Percentiles rank a stretch among this genome's conserved stretches.
Conservation (phyloP, 805 yeast species). For the Ogataea naganishii region DNA sequence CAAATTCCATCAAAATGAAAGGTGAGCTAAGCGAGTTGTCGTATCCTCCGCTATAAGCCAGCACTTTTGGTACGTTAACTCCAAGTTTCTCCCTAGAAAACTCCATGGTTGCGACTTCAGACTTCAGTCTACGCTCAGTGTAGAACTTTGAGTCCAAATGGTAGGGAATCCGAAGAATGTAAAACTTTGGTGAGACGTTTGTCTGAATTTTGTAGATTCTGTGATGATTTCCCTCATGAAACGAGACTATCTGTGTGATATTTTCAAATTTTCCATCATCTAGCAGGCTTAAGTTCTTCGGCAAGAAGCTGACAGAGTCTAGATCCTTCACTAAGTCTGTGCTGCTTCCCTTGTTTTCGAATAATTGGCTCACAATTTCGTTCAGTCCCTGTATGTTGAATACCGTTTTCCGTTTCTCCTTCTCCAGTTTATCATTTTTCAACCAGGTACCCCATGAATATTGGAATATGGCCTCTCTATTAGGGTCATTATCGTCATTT, state of each 20-base stretch:
- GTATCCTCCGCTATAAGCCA: constrained; percentile 53
- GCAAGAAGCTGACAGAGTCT: constrained; percentile 12
- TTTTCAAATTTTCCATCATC: constrained; percentile 13
- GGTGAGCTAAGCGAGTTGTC: constrained; percentile 64
- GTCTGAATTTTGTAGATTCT: constrained; percentile 71
- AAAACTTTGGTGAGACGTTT: constrained; percentile 35
- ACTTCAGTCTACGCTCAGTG: constrained; percentile 59
- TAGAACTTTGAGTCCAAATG: constrained; percentile 58
- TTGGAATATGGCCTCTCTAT: constrained; percentile 66
- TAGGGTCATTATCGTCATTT: constrained; percentile 55
- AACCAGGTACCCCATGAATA: constrained; percentile 97
- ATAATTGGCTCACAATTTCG: constrained; percentile 37
- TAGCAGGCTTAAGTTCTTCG: constrained; percentile 13
- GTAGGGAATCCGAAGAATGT: constrained; percentile 82
- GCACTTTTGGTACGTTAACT: constrained; percentile 64
- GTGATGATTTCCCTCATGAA: constrained; percentile 93
- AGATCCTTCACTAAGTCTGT: constrained; percentile 16
- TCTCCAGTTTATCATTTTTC: constrained; percentile 65
- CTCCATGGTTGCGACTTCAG: constrained; percentile 93
- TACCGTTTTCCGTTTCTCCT: constrained; percentile 65
- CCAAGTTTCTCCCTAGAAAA: constrained; percentile 59
- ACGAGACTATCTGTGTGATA: constrained; percentile 67
- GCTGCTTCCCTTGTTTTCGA: constrained; percentile 26
- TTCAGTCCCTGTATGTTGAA: constrained; percentile 77
- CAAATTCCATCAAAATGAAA: constrained; percentile 70